Conservation (phyloP, 2,329 filamentous ascomycete species). For the Penicillium sp. region DNA sequence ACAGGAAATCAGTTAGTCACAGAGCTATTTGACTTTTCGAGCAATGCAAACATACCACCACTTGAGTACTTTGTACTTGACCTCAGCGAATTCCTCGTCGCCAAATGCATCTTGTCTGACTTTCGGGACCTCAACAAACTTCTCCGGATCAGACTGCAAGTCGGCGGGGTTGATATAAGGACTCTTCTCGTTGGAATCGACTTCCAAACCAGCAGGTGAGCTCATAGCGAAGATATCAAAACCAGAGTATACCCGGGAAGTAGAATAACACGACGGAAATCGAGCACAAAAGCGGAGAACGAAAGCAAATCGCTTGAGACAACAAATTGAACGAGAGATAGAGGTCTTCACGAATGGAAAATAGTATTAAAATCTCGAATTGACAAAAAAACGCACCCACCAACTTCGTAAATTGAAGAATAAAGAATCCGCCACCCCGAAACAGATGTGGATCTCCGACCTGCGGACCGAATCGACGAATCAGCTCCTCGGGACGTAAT, state of each 20-base stretch:
- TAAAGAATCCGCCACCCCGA: constrained; percentile 7
- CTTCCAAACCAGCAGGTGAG: background rate
- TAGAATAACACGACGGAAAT: background rate
- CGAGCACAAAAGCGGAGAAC: background rate
- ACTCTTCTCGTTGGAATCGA: background rate
- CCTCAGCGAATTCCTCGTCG: constrained; percentile 39
- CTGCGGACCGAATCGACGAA: constrained; percentile 7
- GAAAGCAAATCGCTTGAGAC: background rate
- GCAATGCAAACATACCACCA: constrained; percentile 39
- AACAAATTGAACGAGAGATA: background rate
- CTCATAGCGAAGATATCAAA: constrained; percentile 12
- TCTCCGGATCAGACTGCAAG: constrained; percentile 20
- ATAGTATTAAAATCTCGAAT: background rate
- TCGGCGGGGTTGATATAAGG: background rate
- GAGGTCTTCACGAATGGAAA: background rate
- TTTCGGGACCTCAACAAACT: constrained; percentile 9
- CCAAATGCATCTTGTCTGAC: constrained; percentile 37
- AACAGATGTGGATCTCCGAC: constrained; percentile 8
- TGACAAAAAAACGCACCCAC: background rate
- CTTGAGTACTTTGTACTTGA: constrained; percentile 51
- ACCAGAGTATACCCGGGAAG: background rate
- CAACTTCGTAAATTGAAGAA: background rate
- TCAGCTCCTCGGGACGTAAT: constrained; percentile 6
- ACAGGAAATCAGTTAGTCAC: background rate
- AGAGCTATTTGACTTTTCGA: background rate